Base-by-base conservation (phyloP, 1,284 basidiomycete species). In the Sanguinoderma infundibulare region DNA sequence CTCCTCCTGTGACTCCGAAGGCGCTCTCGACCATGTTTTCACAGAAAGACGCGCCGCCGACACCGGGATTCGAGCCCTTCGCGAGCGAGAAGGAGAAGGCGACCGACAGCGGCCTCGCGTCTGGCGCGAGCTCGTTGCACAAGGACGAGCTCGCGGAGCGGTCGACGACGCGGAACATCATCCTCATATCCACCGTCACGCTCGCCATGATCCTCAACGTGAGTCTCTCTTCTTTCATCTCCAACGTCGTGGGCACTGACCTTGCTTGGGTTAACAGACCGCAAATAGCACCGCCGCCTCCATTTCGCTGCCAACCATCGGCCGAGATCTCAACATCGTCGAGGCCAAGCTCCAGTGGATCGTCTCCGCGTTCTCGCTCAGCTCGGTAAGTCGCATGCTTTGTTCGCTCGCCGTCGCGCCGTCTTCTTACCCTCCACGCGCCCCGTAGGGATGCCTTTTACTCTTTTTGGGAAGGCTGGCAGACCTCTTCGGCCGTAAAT, bases 391-490 rank as follows among this genome's bases (percentile, higher is more conserved):
- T 71, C 5, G 24, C 10, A 53, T 55, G 32, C 35, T 34, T 24
- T 6, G 49, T 39, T 32, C 32, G n/a, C n/a, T 20, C 28, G 49
- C 47, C 54, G 26, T 30, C 52, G 46, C 17, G 40, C n/a, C 14
- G 8, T 26, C 15, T 47, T 42, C 51, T n/a, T n/a, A n/a, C n/a
- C n/a, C n/a, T 50, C 38, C n/a, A 32, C 15, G 24, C 32, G 51
- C 36, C 8, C 14, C 30, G 6, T 52, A 83, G 78, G 88, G 86
- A 22, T 88, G 87, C 61, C 79, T 87, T 44, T 78, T 89, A 5
- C 74, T 89, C 5, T 75, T 87, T 12, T 77, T 82, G 20, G 87
- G 87, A 0, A 74, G 86, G 14, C 67, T 88, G 6, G 86, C 87
- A 0, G 87, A 90, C 69, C 75, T 87, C 0, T 83, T 83, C 63